Evolutionary conservation across 495 filamentous ascomycete species (phyloP), one percentile per base, ranked within the genome.

Genomic region (Schizothecium vesticola): DNA sequence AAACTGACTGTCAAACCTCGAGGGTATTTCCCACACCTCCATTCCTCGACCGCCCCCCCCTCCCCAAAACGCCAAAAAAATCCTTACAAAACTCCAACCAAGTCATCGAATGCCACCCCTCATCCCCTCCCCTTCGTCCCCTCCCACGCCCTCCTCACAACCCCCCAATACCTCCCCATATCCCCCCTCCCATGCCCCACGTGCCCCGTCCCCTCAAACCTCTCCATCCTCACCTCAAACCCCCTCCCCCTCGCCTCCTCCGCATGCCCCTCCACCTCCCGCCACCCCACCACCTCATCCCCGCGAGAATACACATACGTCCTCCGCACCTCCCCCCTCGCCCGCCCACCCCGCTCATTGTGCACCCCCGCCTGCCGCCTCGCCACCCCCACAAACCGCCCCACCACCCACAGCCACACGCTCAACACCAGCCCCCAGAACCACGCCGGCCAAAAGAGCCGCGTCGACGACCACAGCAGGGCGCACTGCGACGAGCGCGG

Each of bases 111-210:
- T 23, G 3, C 0, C 22, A 55, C 36, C 56, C 21, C 24, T 16
- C 36, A 33, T 29, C 28, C 28, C 36, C 22, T 26, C 24, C 36
- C 56, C 9, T 21, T 33, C 60, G 28, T 28, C 57, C 73, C 76
- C 43, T 79, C 72, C 81, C 82, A 85, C 0, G 75, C 75, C 63
- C 78, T 71, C 33, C 58, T 72, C 12, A 82, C 72, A 56, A 76
- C 67, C 8, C 63, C 64, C 82, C 82, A 84, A 69, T 85, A 85
- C 59, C 82, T 67, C 66, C 69, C 67, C 70, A 70, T 61, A 61
- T 83, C 76, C 11, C 64, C 66, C 56, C 78, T 74, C 66, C 74
- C 80, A 71, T 81, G 81, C 21, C 78, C 74, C 9, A 84, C 82
- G 71, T 84, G 81, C 25, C 73, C 71, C 4, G 76, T 79, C 36